Conservation (phyloP, 768 basidiomycete genomes). For the Mycena latifolia region DNA sequence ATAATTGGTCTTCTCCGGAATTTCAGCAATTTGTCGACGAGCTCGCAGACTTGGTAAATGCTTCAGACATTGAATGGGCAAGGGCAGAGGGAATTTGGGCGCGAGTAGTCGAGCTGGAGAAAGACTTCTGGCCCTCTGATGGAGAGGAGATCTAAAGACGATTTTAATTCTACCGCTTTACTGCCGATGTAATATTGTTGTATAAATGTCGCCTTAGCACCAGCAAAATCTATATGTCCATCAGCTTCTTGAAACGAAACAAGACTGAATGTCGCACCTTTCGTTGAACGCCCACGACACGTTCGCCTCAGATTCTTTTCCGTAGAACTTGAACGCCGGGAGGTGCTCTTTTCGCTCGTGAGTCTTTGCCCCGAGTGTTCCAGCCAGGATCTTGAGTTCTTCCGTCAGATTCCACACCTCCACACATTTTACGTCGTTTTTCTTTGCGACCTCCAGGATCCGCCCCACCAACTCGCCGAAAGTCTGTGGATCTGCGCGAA, state of each 20-base stretch:
- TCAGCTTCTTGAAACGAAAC: neutral
- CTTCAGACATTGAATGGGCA: slow-evolving; percentile 50
- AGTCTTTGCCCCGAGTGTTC: slow-evolving; percentile 46
- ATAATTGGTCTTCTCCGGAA: slow-evolving; percentile 71
- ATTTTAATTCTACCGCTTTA: neutral
- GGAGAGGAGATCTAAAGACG: slow-evolving; percentile 46
- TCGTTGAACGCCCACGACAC: slow-evolving; percentile 65
- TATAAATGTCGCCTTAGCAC: slow-evolving; percentile 46
- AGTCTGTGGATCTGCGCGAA: slow-evolving; percentile 45
- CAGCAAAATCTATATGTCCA: slow-evolving; percentile 50
- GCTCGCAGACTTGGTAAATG: slow-evolving; percentile 61
- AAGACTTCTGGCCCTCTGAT: slow-evolving; percentile 67
- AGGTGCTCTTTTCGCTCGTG: slow-evolving; percentile 53
- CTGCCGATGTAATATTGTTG: neutral
- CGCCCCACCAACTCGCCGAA: slow-evolving; percentile 51
- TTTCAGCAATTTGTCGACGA: slow-evolving; percentile 66
- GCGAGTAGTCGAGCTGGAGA: slow-evolving; percentile 72
- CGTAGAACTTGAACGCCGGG: slow-evolving; percentile 65
- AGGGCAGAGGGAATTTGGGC: slow-evolving; percentile 66
- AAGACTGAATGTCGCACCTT: slow-evolving; percentile 44
- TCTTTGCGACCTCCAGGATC: slow-evolving; percentile 50
- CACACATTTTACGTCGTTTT: slow-evolving; percentile 49
- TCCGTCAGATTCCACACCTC: slow-evolving; percentile 63
- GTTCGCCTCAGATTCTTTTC: slow-evolving; percentile 44
- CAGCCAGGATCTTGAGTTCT: slow-evolving; percentile 44